Evolutionary conservation across 2,329 filamentous ascomycete genomes (phyloP).

Genomic region (Venturia asperata): DNA sequence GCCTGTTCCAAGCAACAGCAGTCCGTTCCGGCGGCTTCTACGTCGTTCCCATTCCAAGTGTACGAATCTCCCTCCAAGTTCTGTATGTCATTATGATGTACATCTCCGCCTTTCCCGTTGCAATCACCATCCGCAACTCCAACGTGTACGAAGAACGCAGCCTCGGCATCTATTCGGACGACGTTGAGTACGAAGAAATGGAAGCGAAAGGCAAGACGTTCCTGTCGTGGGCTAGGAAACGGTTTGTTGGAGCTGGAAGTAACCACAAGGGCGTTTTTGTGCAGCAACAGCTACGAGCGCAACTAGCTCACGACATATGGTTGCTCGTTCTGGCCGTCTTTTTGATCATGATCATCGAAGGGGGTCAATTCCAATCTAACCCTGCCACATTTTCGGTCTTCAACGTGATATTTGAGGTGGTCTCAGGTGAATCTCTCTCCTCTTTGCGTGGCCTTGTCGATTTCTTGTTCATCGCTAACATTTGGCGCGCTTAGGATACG

Average conservation of each 20-base stretch:
- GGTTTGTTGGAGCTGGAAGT: slow-evolving; percentile 5
- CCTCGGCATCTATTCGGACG: slow-evolving; percentile 50
- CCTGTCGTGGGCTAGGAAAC: slow-evolving; percentile 14
- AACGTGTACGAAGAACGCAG: slow-evolving; percentile 55
- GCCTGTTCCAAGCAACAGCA: slow-evolving; percentile 52
- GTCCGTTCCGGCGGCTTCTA: slow-evolving; percentile 45
- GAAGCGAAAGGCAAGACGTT: slow-evolving; percentile 10
- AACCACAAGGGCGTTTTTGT: slow-evolving; percentile 34
- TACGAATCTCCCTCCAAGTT: slow-evolving; percentile 51
- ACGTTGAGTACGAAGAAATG: slow-evolving; percentile 25
- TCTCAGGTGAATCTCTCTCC: slow-evolving; percentile 32
- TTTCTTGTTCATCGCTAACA: neutral
- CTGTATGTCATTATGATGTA: slow-evolving; percentile 61
- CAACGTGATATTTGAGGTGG: slow-evolving; percentile 42
- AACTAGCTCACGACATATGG: slow-evolving; percentile 43
- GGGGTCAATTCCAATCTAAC: slow-evolving; percentile 30
- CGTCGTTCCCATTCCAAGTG: slow-evolving; percentile 42
- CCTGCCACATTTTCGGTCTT: slow-evolving; percentile 36
- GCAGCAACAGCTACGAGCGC: slow-evolving; percentile 38
- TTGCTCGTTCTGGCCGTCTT: slow-evolving; percentile 40
- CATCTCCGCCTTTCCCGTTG: slow-evolving; percentile 54
- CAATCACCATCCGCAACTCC: slow-evolving; percentile 52
- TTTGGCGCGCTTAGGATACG: slow-evolving; percentile 23
- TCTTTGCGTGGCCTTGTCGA: neutral
- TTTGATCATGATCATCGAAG: slow-evolving; percentile 41